Base-by-base conservation (phyloP, 495 filamentous ascomycete genomes). In the Daldinia caldariorum region DNA sequence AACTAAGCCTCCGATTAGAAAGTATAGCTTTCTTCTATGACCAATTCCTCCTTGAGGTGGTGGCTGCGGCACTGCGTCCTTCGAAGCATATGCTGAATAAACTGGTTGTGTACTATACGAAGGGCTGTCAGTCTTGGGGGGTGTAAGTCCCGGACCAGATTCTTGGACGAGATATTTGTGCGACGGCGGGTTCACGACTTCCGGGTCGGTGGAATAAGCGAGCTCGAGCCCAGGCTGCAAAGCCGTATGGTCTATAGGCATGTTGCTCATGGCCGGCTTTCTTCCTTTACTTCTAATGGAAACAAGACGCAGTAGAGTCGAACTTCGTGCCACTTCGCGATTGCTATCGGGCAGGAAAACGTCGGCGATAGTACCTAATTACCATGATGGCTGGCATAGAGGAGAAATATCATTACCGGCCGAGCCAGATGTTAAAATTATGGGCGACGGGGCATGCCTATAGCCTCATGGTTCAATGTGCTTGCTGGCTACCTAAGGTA, bases 151-250 rank as follows among this genome's bases (percentile, higher is more conserved):
- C 13, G 61, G 67, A 13, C 41, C 14, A 1, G 43, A 34, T 47
- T 60, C 38, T 16, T 39, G 26, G 14, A 32, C 38, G 9, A 55
- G 54, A 49, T 60, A 59, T 8, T 7, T 43, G 7, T 63, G 39
- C 57, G 26, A 20, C 12, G 31, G 55, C 26, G n/a, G 43, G 10
- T n/a, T 14, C 9, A 59, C 6, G 43, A 64, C 67, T 39, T 69
- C 67, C 34, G 57, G 61, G 47, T 60, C 31, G 8, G 12, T 43
- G 5, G 61, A 26, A n/a, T 45, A 49, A 12, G 41, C 67, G 13
- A 61, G 38, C 32, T 70, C 67, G 38, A 70, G 67, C 16, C 67
- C 67, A 16, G 67, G 61, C 41, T 70, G 67, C 41, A 61, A 65
- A 20, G 56, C 26, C 18, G 57, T 61, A 0, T 45, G 13, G 2